Evolutionary conservation across 805 yeast genomes (phyloP), one percentile per base, ranked within the genome.

Genomic region (Zygoascus ofunaensis): DNA sequence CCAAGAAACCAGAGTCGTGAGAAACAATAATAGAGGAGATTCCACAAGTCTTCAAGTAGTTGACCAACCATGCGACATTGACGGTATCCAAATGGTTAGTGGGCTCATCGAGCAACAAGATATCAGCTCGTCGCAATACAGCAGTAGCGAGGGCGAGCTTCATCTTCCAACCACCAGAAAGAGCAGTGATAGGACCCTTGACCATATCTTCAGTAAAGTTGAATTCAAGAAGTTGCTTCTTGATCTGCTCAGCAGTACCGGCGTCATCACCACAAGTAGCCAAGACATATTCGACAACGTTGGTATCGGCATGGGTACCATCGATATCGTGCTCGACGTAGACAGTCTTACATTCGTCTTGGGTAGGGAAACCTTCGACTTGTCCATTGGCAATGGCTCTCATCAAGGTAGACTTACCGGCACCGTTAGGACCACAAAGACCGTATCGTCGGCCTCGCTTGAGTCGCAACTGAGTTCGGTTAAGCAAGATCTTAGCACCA

Each of bases 141-240:
- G 98, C 98, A 76, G 97, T 87, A 62, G 98, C 97, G 65, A 90
- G 80, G 68, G 97, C 97, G 71, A 90, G 81, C 76, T 92, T 92
- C 98, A 90, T 90, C 82, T 92, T 92, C 98, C 98, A 90, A 81
- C 98, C 98, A 82, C 98, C 98, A 66, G 98, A 92, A 61, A 92
- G 79, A 55, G 97, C 85, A 66, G 87, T 80, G 70, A 90, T 90
- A 65, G 97, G 94, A 94, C 83, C 85, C 54, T 64, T 67, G 64
- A 83, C 80, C 96, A 90, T 92, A 66, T 82, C 95, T 49, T 86
- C 90, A 60, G 92, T 63, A 89, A 92, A 92, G 65, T 80, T 79
- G 77, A 92, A 90, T 73, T 87, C 97, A 53, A 69, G 71, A 70
- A 92, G 81, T 70, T 87, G 85, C 55, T 68, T 76, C 57, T 66